These are phyloP conservation scores for Phanerochaete carnosa DNA, from an alignment of 768 basidiomycete genomes.

Conservation along the genomic window DNA sequence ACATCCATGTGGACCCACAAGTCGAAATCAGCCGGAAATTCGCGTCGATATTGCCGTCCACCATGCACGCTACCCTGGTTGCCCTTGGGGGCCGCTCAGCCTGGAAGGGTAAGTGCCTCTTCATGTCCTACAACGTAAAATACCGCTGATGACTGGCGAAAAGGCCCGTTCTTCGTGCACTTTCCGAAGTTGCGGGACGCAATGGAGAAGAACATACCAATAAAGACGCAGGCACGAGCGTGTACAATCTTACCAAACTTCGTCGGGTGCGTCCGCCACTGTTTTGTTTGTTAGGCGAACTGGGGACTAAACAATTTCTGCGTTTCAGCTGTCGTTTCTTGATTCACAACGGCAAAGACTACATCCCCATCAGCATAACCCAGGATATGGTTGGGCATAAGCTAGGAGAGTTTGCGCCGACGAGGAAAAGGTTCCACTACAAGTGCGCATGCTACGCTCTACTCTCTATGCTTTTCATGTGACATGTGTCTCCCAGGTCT, in stretches of 20 bases:
- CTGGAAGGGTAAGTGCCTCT: constrained; percentile 58
- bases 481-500: constrained; percentile 22
- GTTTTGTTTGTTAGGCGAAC: background rate
- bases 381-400: constrained; percentile 99
- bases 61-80: constrained; percentile 62
- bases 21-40: constrained; percentile 3
- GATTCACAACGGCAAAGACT: constrained; percentile 94
- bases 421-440: constrained; percentile 83
- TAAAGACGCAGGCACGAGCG: constrained; percentile 82
- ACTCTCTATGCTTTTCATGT: background rate
- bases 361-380: constrained; percentile 79
- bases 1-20: background rate
- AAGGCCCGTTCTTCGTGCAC: constrained; percentile 93
- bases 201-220: constrained; percentile 75
- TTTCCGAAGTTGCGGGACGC: constrained; percentile 88
- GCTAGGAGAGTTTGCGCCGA: constrained; percentile 90
- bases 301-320: background rate
- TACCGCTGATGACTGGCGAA: background rate
- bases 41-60: background rate
- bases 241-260: constrained; percentile 96
- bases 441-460: constrained; percentile 52
- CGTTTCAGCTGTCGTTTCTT: constrained; percentile 70
- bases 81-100: constrained; percentile 71
- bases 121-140: background rate
- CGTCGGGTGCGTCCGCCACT: constrained; percentile 82